Evolutionary conservation across 1,284 basidiomycete genomes (phyloP), one percentile per base, ranked within the genome.

Genomic region (Sparassis latifolia): DNA sequence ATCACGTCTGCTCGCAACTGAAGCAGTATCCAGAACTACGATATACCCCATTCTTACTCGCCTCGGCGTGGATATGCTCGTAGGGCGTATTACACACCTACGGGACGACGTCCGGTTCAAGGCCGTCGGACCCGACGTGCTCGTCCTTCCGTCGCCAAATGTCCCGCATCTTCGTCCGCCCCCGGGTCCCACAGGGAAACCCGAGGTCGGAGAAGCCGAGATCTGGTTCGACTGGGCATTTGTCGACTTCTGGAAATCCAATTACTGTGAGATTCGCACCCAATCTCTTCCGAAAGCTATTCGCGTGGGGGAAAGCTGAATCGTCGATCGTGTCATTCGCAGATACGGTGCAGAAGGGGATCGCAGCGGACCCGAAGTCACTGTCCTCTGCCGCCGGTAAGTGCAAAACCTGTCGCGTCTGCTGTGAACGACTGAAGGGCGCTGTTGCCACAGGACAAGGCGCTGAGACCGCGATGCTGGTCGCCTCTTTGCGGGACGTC

Each of bases 191-290:
- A 69, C 50, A 4, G 45, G 53, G 39, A 61, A 72, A 60, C 55
- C 66, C n/a, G 66, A 70, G 41, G 51, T 53, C 29, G 62, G 67
- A 33, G 88, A 90, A 58, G 82, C 82, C n/a, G 95, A 95, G 65
- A 74, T 97, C 33, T 99, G 95, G 96, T 92, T 99, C 64, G 94
- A 98, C 65, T 98, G 94, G 92, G 80, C 86, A 2, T 99, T 98
- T 69, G 86, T 97, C n/a, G 96, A 99, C 67, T 99, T 98, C 66
- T 95, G 93, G 88, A 97, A 98, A 71, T 92, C 92, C 48, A 94
- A 96, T 64, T 96, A 93, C 61, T 91, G 94, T 95, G 59, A 64
- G 90, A 37, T 41, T 20, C 20, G 20, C 20, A 20, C 20, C 20
- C 20, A 20, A 20, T 20, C 20, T 44, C 10, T 45, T 20, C 43